Percentiles rank a stretch among this genome's conserved stretches.
Evolutionary conservation across 352 stramenopile species (phyloP).

Genomic region (Pythium aphanidermatum): DNA sequence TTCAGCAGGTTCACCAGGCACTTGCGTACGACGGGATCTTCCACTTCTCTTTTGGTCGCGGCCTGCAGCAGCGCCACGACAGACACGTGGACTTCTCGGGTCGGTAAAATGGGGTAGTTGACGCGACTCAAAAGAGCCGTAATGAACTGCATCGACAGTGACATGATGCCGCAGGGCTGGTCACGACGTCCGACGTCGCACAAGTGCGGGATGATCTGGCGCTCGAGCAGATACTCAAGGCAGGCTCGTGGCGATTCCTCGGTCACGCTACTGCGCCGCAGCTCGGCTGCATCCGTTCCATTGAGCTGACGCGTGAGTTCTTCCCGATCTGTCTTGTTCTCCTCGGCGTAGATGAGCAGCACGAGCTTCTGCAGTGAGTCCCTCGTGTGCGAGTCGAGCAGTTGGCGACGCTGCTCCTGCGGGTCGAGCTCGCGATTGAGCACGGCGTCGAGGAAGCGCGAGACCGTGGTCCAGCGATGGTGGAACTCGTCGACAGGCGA

Average conservation of each 20-base stretch:
- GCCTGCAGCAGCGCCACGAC: conserved; percentile 77
- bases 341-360: conserved; percentile 80
- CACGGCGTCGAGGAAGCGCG: conserved; percentile 71
- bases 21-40: conserved; percentile 79
- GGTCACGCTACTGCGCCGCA: conserved; percentile 20
- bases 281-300: conserved; percentile 2
- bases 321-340: conserved; percentile 64
- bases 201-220: conserved; percentile 75
- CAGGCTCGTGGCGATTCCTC: conserved; percentile 42
- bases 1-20: conserved; percentile 80
- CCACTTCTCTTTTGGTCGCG: conserved; percentile 70
- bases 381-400: conserved; percentile 75
- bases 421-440: conserved; percentile 58
- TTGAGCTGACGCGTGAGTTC: conserved; percentile 41
- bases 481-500: conserved; percentile 82
- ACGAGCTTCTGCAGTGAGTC: conserved; percentile 83
- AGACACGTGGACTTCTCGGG: conserved; percentile 71
- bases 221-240: conserved; percentile 79
- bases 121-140: conserved; percentile 69
- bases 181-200: conserved; percentile 69
- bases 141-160: conserved; percentile 80
- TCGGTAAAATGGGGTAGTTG: conserved; percentile 79
- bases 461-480: conserved; percentile 73
- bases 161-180: conserved; percentile 79
- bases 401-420: conserved; percentile 59